Conservation (phyloP, 148 eudicot genomes). For the Pouteria glomerata region DNA sequence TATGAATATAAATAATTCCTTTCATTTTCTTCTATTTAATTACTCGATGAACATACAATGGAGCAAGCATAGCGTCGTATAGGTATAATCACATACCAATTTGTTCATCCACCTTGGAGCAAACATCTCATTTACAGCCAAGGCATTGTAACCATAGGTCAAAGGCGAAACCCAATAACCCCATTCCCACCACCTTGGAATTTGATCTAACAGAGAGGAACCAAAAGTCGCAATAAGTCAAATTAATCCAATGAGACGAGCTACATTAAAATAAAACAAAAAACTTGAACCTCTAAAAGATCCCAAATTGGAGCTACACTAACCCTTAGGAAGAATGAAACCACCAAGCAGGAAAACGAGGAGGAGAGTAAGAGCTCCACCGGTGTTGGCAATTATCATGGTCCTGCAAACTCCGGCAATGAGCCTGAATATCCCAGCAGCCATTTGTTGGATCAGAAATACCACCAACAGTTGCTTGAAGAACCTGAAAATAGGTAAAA, state of each 20-base stretch:
- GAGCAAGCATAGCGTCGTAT: background rate
- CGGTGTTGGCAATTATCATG: conserved; percentile 84
- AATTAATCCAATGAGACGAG: too few species aligned
- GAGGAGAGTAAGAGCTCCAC: conserved; percentile 70
- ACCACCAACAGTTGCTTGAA: conserved; percentile 78
- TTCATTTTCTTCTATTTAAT: too few species aligned
- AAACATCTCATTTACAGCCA: conserved; percentile 86
- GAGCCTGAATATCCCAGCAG: conserved; percentile 84
- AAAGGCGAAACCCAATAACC: conserved; percentile 88
- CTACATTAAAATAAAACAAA: too few species aligned
- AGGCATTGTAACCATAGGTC: conserved; percentile 73
- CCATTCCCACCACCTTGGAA: conserved; percentile 86
- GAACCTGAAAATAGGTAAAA: conserved; percentile 40
- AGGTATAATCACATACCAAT: conserved; percentile 33
- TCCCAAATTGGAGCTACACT: conserved; percentile 13
- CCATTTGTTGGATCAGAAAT: conserved; percentile 94
- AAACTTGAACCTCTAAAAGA: too few species aligned
- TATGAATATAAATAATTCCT: too few species aligned
- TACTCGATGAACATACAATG: background rate
- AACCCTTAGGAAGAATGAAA: conserved; percentile 89
- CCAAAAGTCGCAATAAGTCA: too few species aligned
- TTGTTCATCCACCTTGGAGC: conserved; percentile 92
- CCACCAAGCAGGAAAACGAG: conserved; percentile 95
- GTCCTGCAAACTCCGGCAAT: conserved; percentile 79
- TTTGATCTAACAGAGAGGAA: conserved; percentile 37